Evolutionary conservation across 495 filamentous ascomycete genomes (phyloP).

Genomic region (Xylaria bambusicola): DNA sequence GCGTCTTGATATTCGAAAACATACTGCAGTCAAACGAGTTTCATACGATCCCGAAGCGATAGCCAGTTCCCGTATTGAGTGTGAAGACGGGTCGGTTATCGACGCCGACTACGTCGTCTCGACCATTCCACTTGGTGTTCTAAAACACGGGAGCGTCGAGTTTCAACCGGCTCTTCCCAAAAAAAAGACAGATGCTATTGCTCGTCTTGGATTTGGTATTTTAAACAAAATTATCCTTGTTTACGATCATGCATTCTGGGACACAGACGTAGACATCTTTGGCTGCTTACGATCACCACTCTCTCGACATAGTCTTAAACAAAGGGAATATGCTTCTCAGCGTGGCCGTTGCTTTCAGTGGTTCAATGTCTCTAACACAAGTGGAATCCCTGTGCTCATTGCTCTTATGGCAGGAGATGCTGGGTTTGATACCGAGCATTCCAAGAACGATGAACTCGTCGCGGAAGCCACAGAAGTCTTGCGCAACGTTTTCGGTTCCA

Average conservation of each 20-base stretch:
- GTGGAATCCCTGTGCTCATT: constrained; percentile 81
- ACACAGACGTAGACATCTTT: constrained; percentile 89
- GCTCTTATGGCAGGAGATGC: constrained; percentile 96
- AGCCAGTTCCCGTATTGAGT: constrained; percentile 62
- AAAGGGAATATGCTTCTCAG: constrained; percentile 54
- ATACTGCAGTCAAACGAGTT: constrained; percentile 45
- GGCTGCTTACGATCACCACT: constrained; percentile 75
- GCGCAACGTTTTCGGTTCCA: constrained; percentile 56
- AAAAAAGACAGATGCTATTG: constrained; percentile 80
- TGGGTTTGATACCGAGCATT: constrained; percentile 81
- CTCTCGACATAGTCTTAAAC: constrained; percentile 53
- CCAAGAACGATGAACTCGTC: constrained; percentile 71
- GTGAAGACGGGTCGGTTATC: constrained; percentile 74
- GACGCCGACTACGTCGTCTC: constrained; percentile 85
- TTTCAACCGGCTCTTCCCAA: constrained; percentile 84
- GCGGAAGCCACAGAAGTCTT: constrained; percentile 77
- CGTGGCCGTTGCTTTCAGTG: constrained; percentile 91
- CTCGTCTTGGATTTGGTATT: constrained; percentile 88
- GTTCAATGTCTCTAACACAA: constrained; percentile 91
- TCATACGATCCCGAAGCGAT: constrained; percentile 31
- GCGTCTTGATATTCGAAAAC: constrained; percentile 75
- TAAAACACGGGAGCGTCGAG: constrained; percentile 72
- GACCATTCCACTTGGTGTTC: constrained; percentile 84
- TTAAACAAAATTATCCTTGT: constrained; percentile 95
- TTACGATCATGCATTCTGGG: constrained; percentile 91